Evolutionary conservation across 768 basidiomycete genomes (phyloP).

Genomic region (Lactarius psammicola): DNA sequence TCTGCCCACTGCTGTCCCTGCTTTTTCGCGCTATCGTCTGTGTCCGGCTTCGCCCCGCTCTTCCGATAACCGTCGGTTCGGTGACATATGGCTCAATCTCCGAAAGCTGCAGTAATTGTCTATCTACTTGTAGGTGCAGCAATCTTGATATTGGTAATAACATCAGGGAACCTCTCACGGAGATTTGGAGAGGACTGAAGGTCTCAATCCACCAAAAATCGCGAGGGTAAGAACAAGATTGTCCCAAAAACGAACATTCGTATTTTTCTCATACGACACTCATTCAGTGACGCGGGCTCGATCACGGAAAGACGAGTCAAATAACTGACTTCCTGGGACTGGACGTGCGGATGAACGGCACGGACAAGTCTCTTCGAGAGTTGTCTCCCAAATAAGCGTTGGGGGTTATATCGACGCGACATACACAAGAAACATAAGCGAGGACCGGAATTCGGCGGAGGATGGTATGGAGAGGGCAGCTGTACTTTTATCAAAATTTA

Average conservation of each 20-base stretch:
- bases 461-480: background rate
- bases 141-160: too few relatives aligned
- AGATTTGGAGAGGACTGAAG: background rate
- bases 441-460: background rate
- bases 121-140: background rate
- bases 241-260: background rate
- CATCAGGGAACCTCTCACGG: background rate
- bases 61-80: background rate
- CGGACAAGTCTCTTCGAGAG: background rate
- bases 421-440: background rate
- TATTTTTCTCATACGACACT: background rate
- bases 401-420: background rate
- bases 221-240: background rate
- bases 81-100: background rate
- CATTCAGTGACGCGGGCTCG: background rate
- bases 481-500: background rate
- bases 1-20: background rate
- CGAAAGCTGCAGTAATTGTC: background rate
- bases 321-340: background rate
- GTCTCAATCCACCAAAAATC: background rate
- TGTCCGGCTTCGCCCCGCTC: background rate
- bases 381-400: background rate
- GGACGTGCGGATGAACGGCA: background rate
- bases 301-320: background rate
- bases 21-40: background rate